These are phyloP conservation scores for Atkinsonella texensis DNA, from an alignment of 2,329 filamentous ascomycete species.

Conservation along the genomic window DNA sequence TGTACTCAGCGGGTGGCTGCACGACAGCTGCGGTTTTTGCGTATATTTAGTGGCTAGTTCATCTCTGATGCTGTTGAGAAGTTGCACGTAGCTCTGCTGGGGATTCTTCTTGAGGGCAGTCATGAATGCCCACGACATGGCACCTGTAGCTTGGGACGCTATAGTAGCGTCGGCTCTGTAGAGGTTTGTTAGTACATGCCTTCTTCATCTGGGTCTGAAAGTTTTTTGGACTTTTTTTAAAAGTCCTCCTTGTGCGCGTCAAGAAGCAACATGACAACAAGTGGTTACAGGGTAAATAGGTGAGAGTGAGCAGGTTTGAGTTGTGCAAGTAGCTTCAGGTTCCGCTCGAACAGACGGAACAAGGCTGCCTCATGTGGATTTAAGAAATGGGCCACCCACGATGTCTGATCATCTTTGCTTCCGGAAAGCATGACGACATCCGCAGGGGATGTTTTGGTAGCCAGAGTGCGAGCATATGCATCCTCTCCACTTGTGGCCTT, in stretches of 20 bases:
- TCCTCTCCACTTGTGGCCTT: slow-evolving; percentile 74
- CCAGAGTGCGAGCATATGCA: slow-evolving; percentile 66
- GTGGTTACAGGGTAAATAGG: background rate
- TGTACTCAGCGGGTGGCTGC: slow-evolving; percentile 91
- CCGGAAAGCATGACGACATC: slow-evolving; percentile 98
- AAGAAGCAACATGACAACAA: background rate
- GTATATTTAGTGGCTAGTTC: slow-evolving; percentile 78
- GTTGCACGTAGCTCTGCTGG: slow-evolving; percentile 93
- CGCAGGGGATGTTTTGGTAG: slow-evolving; percentile 86
- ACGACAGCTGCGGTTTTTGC: slow-evolving; percentile 94
- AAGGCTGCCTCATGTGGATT: background rate
- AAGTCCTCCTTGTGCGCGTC: background rate
- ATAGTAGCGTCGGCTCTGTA: slow-evolving; percentile 84
- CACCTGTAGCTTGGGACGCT: slow-evolving; percentile 78
- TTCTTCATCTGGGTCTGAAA: background rate
- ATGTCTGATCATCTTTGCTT: slow-evolving; percentile 92
- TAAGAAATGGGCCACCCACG: slow-evolving; percentile 42
- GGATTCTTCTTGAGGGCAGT: slow-evolving; percentile 88
- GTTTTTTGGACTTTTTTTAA: background rate
- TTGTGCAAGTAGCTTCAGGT: slow-evolving; percentile 1
- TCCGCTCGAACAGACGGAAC: background rate
- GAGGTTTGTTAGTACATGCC: background rate
- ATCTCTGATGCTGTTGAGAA: slow-evolving; percentile 92
- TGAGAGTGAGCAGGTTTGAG: background rate
- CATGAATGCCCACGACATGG: slow-evolving; percentile 98